phyloP scores from a whole-genome alignment of 495 filamentous ascomycete genomes.

The Cudoniella acicularis region DNA sequence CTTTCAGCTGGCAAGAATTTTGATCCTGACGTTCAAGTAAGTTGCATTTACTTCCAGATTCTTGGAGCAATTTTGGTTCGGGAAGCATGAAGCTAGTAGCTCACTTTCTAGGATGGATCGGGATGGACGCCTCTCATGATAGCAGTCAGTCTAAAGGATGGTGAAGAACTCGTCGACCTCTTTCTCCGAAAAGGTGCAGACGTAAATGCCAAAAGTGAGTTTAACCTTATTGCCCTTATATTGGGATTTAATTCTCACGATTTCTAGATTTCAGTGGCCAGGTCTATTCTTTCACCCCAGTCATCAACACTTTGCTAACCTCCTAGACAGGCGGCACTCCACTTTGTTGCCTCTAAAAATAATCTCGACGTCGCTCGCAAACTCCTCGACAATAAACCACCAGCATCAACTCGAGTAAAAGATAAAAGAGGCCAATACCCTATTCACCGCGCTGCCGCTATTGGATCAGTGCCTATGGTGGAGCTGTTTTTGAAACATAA shows the following conservation, averaged over 20 bases:
- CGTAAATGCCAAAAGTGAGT: constrained; percentile 61
- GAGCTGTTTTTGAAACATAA: constrained; percentile 72
- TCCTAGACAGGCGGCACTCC: constrained; percentile 67
- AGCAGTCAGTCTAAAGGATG: constrained; percentile 72
- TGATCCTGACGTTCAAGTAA: constrained; percentile 80
- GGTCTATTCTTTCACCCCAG: constrained; percentile 32
- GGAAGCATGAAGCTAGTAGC: neutral
- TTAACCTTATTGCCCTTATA: constrained; percentile 20
- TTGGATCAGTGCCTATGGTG: constrained; percentile 82
- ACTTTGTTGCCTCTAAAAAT: constrained; percentile 87
- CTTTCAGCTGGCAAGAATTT: constrained; percentile 68
- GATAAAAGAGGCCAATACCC: constrained; percentile 84
- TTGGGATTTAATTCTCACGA: constrained; percentile 7
- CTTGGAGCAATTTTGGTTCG: neutral
- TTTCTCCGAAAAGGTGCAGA: constrained; percentile 80
- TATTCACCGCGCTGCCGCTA: constrained; percentile 86
- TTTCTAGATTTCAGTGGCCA: constrained; percentile 51
- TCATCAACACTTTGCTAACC: neutral
- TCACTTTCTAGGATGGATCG: constrained; percentile 62
- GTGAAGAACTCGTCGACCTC: constrained; percentile 64
- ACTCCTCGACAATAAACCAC: constrained; percentile 64
- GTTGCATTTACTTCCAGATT: constrained; percentile 7
- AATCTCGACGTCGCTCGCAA: constrained; percentile 77
- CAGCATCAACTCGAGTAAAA: constrained; percentile 75
- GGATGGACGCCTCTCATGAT: constrained; percentile 98